phyloP scores from a whole-genome alignment of 2,329 filamentous ascomycete genomes.

The Aspergillus jensenii region DNA sequence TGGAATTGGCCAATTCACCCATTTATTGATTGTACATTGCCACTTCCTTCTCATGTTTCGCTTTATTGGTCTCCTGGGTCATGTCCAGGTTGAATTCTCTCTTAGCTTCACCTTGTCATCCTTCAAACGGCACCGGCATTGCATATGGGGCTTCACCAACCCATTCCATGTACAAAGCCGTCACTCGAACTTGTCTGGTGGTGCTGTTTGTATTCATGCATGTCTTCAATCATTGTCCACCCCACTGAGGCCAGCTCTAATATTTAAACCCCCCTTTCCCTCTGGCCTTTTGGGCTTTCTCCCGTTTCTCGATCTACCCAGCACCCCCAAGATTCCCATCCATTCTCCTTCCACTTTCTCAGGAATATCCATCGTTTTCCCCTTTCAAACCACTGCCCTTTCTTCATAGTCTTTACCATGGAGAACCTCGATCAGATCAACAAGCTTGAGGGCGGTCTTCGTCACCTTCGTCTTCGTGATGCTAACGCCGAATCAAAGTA shows the following conservation, averaged over 20 bases:
- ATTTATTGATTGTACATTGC: neutral
- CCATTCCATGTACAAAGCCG: slow-evolving; percentile 17
- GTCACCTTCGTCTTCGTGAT: slow-evolving; percentile 25
- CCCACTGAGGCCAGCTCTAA: neutral
- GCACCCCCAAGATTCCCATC: neutral
- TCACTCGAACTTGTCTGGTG: slow-evolving; percentile 15
- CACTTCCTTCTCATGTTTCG: neutral
- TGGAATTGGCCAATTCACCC: neutral
- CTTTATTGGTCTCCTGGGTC: neutral
- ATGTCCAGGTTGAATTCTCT: neutral
- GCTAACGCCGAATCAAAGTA: slow-evolving; percentile 34
- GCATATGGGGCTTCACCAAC: slow-evolving; percentile 16
- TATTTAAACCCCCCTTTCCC: slow-evolving; percentile 12
- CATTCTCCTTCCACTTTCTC: neutral
- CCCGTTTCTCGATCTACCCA: slow-evolving; percentile 1
- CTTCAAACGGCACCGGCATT: slow-evolving; percentile 15
- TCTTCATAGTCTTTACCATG: slow-evolving; percentile 17
- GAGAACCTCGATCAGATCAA: slow-evolving; percentile 23
- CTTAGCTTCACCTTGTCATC: slow-evolving; percentile 11
- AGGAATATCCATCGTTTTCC: neutral
- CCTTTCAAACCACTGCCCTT: neutral
- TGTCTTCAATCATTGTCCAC: slow-evolving; percentile 14
- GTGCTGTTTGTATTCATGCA: slow-evolving; percentile 4
- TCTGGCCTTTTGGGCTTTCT: slow-evolving; percentile 1
- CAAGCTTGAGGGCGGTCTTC: slow-evolving; percentile 21